Percentiles rank a stretch among this genome's conserved stretches.
phyloP scores from a whole-genome alignment of 2,329 filamentous ascomycete genomes.

The Fusarium setosum region DNA sequence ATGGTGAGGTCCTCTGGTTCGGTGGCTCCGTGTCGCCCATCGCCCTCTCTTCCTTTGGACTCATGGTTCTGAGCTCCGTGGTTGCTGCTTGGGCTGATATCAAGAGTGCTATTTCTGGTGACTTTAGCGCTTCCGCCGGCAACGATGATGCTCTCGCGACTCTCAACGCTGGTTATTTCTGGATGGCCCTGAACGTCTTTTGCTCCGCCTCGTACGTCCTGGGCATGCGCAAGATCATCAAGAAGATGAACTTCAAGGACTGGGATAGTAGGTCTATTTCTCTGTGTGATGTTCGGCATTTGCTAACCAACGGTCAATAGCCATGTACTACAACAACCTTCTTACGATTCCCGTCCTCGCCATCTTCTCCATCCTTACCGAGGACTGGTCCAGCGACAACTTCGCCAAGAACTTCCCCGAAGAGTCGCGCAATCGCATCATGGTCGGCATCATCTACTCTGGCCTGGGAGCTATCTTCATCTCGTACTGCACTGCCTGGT shows the following conservation, averaged over 20 bases:
- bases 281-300: neutral
- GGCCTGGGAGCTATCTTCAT: conserved; percentile 96
- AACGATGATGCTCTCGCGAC: conserved; percentile 80
- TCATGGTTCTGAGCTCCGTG: conserved; percentile 96
- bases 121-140: conserved; percentile 51
- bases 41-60: conserved; percentile 89
- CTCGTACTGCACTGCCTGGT: conserved; percentile 98
- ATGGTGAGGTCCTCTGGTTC: conserved; percentile 98
- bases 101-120: conserved; percentile 79
- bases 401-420: conserved; percentile 87
- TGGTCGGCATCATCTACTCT: conserved; percentile 92
- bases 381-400: conserved; percentile 93
- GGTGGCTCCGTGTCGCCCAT: conserved; percentile 90
- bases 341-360: conserved; percentile 94
- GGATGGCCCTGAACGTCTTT: conserved; percentile 98
- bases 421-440: conserved; percentile 80
- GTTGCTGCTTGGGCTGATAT: conserved; percentile 98
- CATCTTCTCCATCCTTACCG: conserved; percentile 81
- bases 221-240: conserved; percentile 97
- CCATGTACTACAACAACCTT: conserved; percentile 99
- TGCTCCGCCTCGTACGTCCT: conserved; percentile 92
- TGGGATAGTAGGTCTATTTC: conserved; percentile 85
- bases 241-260: conserved; percentile 99
- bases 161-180: conserved; percentile 93
- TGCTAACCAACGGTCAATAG: conserved; percentile 60